Evolutionary conservation across 2,329 filamentous ascomycete species (phyloP).

Genomic region (Nemania sp.): DNA sequence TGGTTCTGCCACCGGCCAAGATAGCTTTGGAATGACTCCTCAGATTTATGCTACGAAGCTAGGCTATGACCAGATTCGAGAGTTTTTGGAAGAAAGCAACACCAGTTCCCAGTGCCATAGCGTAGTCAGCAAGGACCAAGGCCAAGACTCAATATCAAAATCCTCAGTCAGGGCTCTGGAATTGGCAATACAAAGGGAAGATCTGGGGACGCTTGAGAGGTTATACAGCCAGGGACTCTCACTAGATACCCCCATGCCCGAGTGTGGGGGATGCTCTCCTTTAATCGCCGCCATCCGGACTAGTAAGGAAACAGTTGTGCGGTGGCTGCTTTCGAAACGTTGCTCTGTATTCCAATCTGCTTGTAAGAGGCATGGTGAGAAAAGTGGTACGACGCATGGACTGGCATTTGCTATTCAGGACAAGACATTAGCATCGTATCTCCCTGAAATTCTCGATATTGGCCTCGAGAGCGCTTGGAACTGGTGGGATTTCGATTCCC

Average conservation of each 20-base stretch:
- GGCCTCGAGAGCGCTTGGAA: slow-evolving; percentile 3
- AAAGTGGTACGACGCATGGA: too few relatives aligned
- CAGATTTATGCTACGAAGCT: slow-evolving; percentile 13
- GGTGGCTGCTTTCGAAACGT: slow-evolving; percentile 2
- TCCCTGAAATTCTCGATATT: neutral
- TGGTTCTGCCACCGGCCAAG: slow-evolving; percentile 1
- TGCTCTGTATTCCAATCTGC: slow-evolving; percentile 1
- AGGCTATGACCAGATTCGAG: neutral
- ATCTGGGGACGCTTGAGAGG: neutral
- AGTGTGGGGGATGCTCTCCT: slow-evolving; percentile 18
- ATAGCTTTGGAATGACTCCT: slow-evolving; percentile 17
- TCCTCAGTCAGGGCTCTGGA: neutral
- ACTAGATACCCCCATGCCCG: neutral
- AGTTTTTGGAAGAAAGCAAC: neutral
- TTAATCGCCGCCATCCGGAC: neutral
- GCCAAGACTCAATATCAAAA: neutral
- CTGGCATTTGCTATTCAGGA: neutral
- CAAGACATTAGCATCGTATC: too few relatives aligned
- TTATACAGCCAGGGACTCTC: neutral
- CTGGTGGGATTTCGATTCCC: neutral
- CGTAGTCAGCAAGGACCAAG: too few relatives aligned
- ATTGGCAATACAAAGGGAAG: neutral
- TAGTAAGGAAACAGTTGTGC: neutral
- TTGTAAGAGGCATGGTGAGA: neutral
- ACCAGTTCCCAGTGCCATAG: neutral